A percentile compares a stretch with the other conserved stretches of the same genome.
These are phyloP conservation scores for Curvularia sp. DNA, from an alignment of 2,329 filamentous ascomycete genomes.

Conservation along the genomic window DNA sequence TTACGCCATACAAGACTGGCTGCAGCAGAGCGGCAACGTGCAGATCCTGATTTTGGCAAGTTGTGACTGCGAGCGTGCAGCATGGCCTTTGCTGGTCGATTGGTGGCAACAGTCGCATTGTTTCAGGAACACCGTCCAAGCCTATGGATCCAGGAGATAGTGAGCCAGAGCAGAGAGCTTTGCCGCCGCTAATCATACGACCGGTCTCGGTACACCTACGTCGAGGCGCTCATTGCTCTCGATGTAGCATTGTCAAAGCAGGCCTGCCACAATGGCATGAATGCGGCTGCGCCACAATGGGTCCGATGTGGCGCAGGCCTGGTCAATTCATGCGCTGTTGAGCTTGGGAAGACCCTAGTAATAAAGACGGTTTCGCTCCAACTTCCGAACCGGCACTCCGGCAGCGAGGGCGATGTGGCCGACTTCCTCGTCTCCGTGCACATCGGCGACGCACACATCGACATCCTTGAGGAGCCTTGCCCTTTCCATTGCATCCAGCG, in stretches of 20 bases:
- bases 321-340: no score
- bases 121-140: not conserved
- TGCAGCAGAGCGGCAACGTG: constrained; percentile 16
- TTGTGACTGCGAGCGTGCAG: no score
- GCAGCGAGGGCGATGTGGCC: constrained; percentile 49
- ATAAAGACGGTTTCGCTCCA: constrained; percentile 40
- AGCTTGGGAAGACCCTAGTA: not conserved
- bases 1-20: constrained; percentile 23
- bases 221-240: no score
- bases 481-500: constrained; percentile 44
- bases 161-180: no score
- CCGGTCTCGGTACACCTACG: no score
- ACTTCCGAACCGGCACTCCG: constrained; percentile 34
- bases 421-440: constrained; percentile 34
- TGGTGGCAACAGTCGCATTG: not conserved
- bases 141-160: not conserved
- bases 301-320: no score
- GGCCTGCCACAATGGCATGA: no score
- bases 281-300: constrained; percentile 19
- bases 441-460: constrained; percentile 42
- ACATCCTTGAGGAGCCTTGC: constrained; percentile 45
- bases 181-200: no score
- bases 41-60: not conserved
- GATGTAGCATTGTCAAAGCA: no score
- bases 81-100: no score